phyloP scores from a whole-genome alignment of 208 protist genomes.

The Leishmania braziliensis region DNA sequence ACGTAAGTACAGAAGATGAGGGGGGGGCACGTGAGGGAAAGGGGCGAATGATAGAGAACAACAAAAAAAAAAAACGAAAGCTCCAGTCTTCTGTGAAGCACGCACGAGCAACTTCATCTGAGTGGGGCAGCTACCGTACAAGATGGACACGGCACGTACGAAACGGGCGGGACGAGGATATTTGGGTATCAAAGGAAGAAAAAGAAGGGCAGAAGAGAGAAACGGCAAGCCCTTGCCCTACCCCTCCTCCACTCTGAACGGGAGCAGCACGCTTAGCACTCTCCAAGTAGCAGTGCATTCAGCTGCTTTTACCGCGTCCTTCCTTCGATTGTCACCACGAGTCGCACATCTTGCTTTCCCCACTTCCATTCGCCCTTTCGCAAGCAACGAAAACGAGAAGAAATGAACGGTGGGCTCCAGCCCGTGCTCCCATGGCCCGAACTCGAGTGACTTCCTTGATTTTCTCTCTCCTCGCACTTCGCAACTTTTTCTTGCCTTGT shows the following conservation, averaged over 20 bases:
- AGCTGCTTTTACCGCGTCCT: neutral
- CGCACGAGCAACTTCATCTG: neutral
- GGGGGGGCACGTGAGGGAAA: neutral
- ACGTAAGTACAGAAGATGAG: neutral
- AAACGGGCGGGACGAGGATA: neutral
- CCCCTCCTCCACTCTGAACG: neutral
- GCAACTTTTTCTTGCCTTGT: neutral
- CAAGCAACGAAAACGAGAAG: neutral
- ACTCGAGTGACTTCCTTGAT: neutral
- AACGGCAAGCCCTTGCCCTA: neutral
- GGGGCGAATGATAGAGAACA: neutral
- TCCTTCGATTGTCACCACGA: neutral
- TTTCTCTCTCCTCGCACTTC: neutral
- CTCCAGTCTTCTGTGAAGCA: neutral
- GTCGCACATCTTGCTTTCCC: conserved; percentile 4
- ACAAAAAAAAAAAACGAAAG: neutral
- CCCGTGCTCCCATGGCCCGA: neutral
- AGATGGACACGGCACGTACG: neutral
- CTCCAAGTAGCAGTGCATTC: neutral
- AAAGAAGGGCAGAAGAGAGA: neutral
- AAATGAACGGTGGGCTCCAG: neutral
- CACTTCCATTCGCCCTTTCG: neutral
- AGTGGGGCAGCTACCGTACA: neutral
- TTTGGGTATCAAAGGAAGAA: neutral
- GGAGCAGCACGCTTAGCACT: neutral